Evolutionary conservation across 2,329 filamentous ascomycete genomes (phyloP), one percentile per base, ranked within the genome.

Genomic region (Tolypocladium paradoxum): DNA sequence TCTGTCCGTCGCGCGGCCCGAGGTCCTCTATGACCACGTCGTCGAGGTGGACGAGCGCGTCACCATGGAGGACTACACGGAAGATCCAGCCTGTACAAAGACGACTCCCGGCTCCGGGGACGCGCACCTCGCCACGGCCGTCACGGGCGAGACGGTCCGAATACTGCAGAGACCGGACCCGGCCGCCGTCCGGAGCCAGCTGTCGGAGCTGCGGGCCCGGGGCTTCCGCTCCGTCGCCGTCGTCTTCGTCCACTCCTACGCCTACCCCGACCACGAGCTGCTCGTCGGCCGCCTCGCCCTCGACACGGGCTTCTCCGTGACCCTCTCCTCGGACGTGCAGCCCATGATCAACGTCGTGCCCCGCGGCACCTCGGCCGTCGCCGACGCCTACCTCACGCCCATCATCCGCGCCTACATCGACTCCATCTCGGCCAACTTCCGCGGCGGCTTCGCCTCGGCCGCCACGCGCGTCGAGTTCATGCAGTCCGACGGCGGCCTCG

Each of bases 21-120:
- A 85, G 49, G 80, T 86, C 11, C 73, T 90, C 2, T 88, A 88
- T 62, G 80, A 85, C 59, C 76, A 70, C 36, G 85, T 89, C 0
- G 72, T 89, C 3, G 86, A 89, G 66, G 76, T 90, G 18, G 82
- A 88, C 52, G 86, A 90, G 70, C 74, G 86, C 37, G 82, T 90
- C 5, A 88, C 85, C 0, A 69, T 90, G 48, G 85, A 89, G 58
- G 84, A 87, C 57, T 88, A 87, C 57, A 82, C 83, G 0, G 85
- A 89, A 62, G 83, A 89, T 54, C 85, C 85, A 0, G 73, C 78
- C 38, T 56, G 60, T 1, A 48, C 36, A 34, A 48, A 57, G 9
- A 57, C 56, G 3, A 81, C 80, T 0, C 67, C 78, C 2, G 74
- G 75, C 2, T 65, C 72, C 14, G 64, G 77, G 35, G 72, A 75